Evolutionary conservation across 345 rosid species (phyloP).

Genomic region (Corchorus capsularis): DNA sequence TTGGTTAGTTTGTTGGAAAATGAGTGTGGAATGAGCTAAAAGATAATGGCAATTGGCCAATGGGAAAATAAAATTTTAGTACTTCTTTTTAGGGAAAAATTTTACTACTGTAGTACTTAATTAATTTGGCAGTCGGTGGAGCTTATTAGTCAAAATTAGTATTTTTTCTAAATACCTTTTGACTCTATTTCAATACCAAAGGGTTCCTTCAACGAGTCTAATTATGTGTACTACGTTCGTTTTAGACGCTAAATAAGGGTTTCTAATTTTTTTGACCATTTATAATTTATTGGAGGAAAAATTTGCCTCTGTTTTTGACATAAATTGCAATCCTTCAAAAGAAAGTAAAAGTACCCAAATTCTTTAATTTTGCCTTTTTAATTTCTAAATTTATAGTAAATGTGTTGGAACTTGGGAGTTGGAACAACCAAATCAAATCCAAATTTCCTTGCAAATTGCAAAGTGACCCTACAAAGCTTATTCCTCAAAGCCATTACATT

Average conservation of each 20-base stretch:
- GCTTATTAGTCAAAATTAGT: neutral
- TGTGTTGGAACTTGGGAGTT: neutral
- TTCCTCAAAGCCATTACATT: neutral
- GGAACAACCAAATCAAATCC: neutral
- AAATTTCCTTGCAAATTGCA: neutral
- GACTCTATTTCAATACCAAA: neutral
- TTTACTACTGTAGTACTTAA: neutral
- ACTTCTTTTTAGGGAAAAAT: no score
- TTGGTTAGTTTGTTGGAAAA: neutral
- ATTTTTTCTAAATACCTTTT: neutral
- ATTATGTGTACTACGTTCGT: neutral
- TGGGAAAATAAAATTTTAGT: neutral
- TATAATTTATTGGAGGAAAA: neutral
- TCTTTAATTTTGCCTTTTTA: neutral
- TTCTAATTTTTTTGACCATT: neutral
- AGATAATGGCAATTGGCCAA: neutral
- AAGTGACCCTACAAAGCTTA: neutral
- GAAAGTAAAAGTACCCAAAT: neutral
- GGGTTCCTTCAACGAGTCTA: neutral
- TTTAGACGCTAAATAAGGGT: neutral
- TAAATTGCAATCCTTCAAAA: neutral
- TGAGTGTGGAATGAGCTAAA: neutral
- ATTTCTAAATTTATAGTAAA: neutral
- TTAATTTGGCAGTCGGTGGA: neutral
- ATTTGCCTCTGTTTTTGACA: neutral